Evolutionary conservation across 140 eudicot species (phyloP), one percentile per base, ranked within the genome.

Genomic region (Ambrosia hybrid): DNA sequence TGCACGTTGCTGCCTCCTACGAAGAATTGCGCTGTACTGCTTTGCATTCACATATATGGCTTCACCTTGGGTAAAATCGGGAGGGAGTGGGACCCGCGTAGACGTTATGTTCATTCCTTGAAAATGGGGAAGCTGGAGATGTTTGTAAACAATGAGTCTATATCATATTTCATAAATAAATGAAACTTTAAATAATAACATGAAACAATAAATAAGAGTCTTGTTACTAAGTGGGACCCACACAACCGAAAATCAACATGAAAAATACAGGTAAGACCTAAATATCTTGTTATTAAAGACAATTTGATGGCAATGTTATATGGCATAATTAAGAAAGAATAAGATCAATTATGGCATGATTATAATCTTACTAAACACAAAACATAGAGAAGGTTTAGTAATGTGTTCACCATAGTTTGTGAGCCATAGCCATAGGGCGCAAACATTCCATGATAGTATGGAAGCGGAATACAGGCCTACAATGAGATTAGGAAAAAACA

Each of bases 31-130:
- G 33, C 68, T 70, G 76, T 85, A 85, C 57, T 88, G 95, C 78
- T 88, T 88, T 3, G 88, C 84, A 33, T 88, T 88, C 64, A 88
- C 90, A 48, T 71, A 88, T 13, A 88, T 78, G n/a, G 90, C 90
- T 67, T 80, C 90, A 43, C 85, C 88, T 58, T 88, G 86, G 15
- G 85, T 64, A 73, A 65, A 51, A 70, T 76, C 86, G 65, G 71
- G 86, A 12, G 95, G 95, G 56, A 85, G 79, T 26, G 88, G 90
- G 59, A 88, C 86, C 9, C 95, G 71, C 64, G 78, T 43, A 65
- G 88, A 43, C 13, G 65, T 30, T 34, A 73, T 68, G 57, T 72
- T 67, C 78, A 76, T 73, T 74, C 80, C 75, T 48, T 82, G 95
- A 65, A 84, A 76, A 61, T 74, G 80, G 39, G 79, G 78, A 59